Evolutionary conservation across 129 eudicot species (phyloP).

Genomic region (Scalesia atractyloides): DNA sequence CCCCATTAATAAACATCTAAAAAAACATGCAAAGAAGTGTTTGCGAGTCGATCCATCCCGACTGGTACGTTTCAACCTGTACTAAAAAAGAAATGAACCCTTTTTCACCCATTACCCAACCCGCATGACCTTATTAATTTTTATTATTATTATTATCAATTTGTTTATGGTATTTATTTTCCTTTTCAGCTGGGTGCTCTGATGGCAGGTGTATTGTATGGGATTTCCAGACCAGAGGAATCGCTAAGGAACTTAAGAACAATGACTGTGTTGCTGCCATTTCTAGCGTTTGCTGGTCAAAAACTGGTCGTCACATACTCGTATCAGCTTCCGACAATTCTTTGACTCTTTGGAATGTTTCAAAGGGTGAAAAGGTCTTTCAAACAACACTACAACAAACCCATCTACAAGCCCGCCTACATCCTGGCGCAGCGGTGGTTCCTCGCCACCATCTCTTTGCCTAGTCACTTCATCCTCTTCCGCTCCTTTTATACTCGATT

Average conservation of each 20-base stretch:
- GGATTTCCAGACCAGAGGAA: conserved; percentile 85
- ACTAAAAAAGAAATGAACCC: neutral
- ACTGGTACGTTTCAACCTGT: neutral
- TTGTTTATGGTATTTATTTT: neutral
- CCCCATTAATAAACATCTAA: neutral
- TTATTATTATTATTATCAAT: neutral
- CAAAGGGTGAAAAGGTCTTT: conserved; percentile 63
- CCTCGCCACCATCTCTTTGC: conserved; percentile 70
- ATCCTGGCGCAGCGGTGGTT: conserved; percentile 46
- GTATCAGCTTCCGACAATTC: conserved; percentile 81
- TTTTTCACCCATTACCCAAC: neutral
- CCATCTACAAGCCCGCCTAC: conserved; percentile 79
- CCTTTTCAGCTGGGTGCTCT: conserved; percentile 77
- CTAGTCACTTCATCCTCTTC: conserved; percentile 78
- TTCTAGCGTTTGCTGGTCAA: conserved; percentile 89
- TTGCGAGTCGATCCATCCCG: neutral
- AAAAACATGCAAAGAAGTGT: neutral
- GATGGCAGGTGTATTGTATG: conserved; percentile 87
- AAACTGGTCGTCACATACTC: conserved; percentile 72
- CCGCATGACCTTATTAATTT: neutral
- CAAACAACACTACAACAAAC: conserved; percentile 61
- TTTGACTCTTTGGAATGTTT: conserved; percentile 84
- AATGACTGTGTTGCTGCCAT: conserved; percentile 64
- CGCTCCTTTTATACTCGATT: conserved; percentile 81
- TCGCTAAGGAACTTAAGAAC: conserved; percentile 71